phyloP scores from a whole-genome alignment of 495 filamentous ascomycete genomes.

The Chaetomium cochliodes region DNA sequence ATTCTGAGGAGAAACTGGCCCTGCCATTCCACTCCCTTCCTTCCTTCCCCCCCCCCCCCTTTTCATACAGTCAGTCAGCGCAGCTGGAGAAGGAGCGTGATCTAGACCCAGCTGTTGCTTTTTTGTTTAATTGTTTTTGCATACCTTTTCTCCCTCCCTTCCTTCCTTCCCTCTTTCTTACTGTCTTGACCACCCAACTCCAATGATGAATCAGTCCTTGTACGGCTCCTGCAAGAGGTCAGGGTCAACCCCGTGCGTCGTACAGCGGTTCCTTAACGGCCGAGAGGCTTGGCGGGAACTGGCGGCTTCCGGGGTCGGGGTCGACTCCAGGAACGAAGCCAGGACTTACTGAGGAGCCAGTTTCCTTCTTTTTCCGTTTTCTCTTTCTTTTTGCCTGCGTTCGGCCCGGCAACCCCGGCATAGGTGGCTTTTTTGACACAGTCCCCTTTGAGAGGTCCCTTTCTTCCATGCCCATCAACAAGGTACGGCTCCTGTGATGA shows the following conservation, averaged over 20 bases:
- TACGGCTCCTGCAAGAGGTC: not conserved
- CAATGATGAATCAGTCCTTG: slow-evolving; percentile 4
- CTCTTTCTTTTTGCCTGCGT: no score
- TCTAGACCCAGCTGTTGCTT: not conserved
- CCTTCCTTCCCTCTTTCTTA: no score
- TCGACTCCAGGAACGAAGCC: not conserved
- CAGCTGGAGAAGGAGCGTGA: not conserved
- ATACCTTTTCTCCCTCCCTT: not conserved
- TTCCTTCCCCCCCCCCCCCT: not conserved
- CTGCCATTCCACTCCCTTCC: not conserved
- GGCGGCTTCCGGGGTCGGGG: not conserved
- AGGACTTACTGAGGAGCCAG: not conserved
- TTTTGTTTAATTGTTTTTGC: not conserved
- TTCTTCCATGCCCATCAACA: not conserved
- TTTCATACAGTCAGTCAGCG: not conserved
- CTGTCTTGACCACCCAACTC: not conserved
- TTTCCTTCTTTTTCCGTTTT: no score
- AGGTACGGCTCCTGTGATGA: slow-evolving; percentile 2
- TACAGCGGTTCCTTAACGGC: not conserved
- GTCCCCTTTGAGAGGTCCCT: no score
- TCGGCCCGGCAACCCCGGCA: not conserved
- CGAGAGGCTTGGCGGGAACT: not conserved
- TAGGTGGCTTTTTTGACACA: no score
- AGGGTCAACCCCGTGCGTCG: not conserved
- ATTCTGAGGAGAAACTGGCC: not conserved